phyloP scores from a whole-genome alignment of 139 green algal species.

The Tetradesmus lagerheimii region DNA sequence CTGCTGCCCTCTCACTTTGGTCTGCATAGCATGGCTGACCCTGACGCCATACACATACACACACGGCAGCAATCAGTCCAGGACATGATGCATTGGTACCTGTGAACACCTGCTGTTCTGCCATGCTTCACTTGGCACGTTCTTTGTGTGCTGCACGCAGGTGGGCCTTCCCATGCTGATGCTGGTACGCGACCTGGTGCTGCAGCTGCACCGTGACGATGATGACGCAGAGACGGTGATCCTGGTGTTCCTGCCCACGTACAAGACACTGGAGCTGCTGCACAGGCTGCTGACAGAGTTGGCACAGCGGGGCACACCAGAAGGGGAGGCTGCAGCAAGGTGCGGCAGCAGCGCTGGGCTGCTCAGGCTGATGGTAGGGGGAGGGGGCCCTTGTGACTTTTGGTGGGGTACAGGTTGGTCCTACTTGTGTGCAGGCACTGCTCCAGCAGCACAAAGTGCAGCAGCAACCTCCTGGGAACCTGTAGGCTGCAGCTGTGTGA shows the following conservation, averaged over 20 bases:
- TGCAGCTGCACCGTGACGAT: neutral
- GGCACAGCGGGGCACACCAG: neutral
- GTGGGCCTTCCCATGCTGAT: neutral
- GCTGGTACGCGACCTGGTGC: constrained; percentile 9
- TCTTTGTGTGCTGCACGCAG: constrained; percentile 8
- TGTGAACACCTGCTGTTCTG: no score
- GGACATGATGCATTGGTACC: no score
- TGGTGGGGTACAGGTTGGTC: neutral
- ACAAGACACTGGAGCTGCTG: constrained; percentile 6
- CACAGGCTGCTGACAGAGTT: constrained; percentile 17
- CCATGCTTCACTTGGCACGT: no score
- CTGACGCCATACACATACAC: no score
- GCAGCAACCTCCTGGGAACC: no score
- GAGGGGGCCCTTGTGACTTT: neutral
- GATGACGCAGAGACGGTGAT: constrained; percentile 11
- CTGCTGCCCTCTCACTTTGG: no score
- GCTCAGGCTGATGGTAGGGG: neutral
- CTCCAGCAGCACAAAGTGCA: no score
- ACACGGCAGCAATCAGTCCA: no score
- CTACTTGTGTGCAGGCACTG: neutral
- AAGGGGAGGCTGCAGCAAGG: neutral
- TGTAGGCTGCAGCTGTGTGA: no score
- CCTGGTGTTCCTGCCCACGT: constrained; percentile 37
- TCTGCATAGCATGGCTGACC: no score
- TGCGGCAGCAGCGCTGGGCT: neutral